phyloP scores from a whole-genome alignment of 2,329 filamentous ascomycete species.

The Dothidotthia symphoricarpi region DNA sequence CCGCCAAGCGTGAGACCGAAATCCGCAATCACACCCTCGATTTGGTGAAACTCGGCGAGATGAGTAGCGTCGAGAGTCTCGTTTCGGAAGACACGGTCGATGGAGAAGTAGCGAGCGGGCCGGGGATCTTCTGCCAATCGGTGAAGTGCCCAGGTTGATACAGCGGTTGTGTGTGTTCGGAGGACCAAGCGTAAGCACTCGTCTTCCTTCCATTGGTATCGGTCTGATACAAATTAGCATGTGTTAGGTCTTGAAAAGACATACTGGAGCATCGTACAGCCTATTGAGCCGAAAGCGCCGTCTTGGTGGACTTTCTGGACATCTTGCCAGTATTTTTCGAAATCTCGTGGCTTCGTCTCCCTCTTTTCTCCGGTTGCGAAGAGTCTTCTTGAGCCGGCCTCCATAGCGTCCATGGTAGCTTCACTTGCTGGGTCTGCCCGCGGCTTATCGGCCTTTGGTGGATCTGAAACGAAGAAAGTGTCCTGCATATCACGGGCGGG shows the following conservation, averaged over 20 bases:
- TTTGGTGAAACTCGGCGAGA: constrained; percentile 96
- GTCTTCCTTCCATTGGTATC: constrained; percentile 87
- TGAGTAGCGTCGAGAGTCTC: constrained; percentile 97
- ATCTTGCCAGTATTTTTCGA: constrained; percentile 84
- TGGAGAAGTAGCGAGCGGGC: constrained; percentile 95
- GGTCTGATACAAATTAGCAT: constrained; percentile 48
- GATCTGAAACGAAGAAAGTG: constrained; percentile 97
- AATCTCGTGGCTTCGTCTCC: constrained; percentile 59
- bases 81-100: constrained; percentile 97
- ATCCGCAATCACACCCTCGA: constrained; percentile 97
- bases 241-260: background rate
- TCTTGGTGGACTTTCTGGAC: constrained; percentile 83
- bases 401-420: constrained; percentile 50
- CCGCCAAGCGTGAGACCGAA: constrained; percentile 90
- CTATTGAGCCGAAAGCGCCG: constrained; percentile 91
- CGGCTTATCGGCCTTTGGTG: constrained; percentile 67
- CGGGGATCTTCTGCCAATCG: constrained; percentile 81
- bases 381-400: constrained; percentile 51
- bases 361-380: constrained; percentile 54
- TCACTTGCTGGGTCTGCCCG: constrained; percentile 55
- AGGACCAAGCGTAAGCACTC: constrained; percentile 86
- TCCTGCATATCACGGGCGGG: constrained; percentile 96
- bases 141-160: constrained; percentile 87
- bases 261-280: constrained; percentile 49
- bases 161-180: constrained; percentile 92